Evolutionary conservation across 2,329 filamentous ascomycete species (phyloP), one percentile per base, ranked within the genome.

Genomic region (Epichloe aotearoae): DNA sequence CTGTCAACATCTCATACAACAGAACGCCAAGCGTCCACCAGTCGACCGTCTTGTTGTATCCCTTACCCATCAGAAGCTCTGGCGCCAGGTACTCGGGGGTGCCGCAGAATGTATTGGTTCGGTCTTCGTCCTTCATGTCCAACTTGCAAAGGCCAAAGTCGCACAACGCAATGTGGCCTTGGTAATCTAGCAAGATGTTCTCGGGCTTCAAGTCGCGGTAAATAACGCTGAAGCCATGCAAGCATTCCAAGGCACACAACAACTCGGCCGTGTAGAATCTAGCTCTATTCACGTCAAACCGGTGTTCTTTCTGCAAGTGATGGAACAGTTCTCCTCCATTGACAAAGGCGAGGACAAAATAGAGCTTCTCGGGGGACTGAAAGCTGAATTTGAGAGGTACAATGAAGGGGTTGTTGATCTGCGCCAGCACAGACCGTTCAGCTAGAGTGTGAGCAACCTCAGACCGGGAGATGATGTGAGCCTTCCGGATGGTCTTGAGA

Each of bases 381-480:
- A 98, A 98, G 30, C 91, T 96, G 69, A 98, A 98, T 68, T 98
- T 98, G 61, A 98, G 80, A 2, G 93, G 93, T 8, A 97, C 93
- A 62, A 98, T 98, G 71, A 98, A 98, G 5, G 93, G 93, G 61
- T 96, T 98, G 81, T 98, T 97, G 74, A 98, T 98, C 76, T 98
- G 93, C 11, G 93, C 89, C 60, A 98, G 81, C 50, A 98, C 93
- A n/a, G 91, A 97, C 64, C 93, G 82, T 71, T 98, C 93, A 20
- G 93, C 93, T 39, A 98, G 78, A 4, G 93, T 98, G 65, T 98
- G 93, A 36, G 90, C 88, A 40, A 98, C 93, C 76, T 98, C 93
- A 46, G 93, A 97, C 53, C 93, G 82, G 36, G 91, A 97, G 66
- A 98, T 98, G 70, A 98, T 98, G 71, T 98, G 91, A 52, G 91